phyloP scores from a whole-genome alignment of 179 eudicot genomes.

The Drosera spatulata region DNA sequence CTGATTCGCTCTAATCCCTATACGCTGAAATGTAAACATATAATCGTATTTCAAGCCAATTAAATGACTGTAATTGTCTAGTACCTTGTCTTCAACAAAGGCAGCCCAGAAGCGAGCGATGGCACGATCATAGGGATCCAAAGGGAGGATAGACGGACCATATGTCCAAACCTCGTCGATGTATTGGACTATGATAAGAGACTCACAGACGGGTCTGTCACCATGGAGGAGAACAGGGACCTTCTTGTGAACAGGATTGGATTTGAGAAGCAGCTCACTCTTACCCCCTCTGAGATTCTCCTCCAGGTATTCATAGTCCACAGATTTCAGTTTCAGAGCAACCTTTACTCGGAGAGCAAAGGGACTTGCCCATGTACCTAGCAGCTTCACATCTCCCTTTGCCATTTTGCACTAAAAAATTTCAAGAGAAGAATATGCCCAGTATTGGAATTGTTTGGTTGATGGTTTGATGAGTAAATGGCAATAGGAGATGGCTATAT shows the following conservation, averaged over 20 bases:
- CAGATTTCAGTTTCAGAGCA: constrained; percentile 25
- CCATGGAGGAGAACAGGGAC: constrained; percentile 32
- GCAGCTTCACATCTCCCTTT: constrained; percentile 22
- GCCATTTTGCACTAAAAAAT: constrained; percentile 2
- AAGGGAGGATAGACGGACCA: constrained; percentile 31
- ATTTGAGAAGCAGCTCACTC: constrained; percentile 33
- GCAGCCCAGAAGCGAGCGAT: constrained; percentile 31
- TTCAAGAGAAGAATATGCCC: too few species aligned
- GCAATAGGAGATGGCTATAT: too few species aligned
- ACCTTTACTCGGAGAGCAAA: constrained; percentile 27
- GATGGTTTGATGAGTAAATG: too few species aligned
- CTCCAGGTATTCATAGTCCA: constrained; percentile 25
- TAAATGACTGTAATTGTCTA: too few species aligned
- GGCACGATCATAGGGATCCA: constrained; percentile 42
- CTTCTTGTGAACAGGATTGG: constrained; percentile 40
- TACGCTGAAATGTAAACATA: too few species aligned
- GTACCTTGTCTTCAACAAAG: constrained; percentile 41
- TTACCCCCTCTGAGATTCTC: constrained; percentile 18
- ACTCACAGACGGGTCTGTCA: constrained; percentile 33
- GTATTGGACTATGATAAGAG: constrained; percentile 31
- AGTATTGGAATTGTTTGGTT: too few species aligned
- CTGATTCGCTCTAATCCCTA: too few species aligned
- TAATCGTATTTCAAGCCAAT: too few species aligned
- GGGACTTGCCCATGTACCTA: constrained; percentile 39
- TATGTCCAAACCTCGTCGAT: constrained; percentile 29